Evolutionary conservation across 345 rosid species (phyloP).

Genomic region (Excoecaria agallocha): DNA sequence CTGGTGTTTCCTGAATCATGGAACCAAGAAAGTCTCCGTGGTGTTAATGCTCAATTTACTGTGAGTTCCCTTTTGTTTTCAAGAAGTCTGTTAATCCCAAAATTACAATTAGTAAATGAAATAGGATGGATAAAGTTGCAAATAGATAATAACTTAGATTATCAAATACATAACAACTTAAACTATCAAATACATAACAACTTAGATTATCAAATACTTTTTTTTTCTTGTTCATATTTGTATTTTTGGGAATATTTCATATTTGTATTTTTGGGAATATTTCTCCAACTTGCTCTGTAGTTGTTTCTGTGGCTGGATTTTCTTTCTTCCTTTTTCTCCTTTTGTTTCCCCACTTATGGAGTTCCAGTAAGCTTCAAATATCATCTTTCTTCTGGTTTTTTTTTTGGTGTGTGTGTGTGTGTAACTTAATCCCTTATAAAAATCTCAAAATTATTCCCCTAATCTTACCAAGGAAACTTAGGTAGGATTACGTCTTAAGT

Average conservation of each 20-base stretch:
- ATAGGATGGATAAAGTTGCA: not conserved
- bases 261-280: not conserved
- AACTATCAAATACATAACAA: too few relatives aligned
- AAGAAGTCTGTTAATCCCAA: not conserved
- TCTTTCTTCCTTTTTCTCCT: too few relatives aligned
- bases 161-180: too few relatives aligned
- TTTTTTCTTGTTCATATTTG: not conserved
- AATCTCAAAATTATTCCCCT: not conserved
- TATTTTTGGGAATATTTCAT: too few relatives aligned
- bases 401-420: not conserved
- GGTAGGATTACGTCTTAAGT: not conserved
- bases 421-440: not conserved
- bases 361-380: not conserved
- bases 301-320: not conserved
- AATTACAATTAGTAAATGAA: not conserved
- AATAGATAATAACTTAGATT: too few relatives aligned
- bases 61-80: slow-evolving; percentile 50
- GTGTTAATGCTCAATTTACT: slow-evolving; percentile 80
- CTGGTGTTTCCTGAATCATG: slow-evolving; percentile 84
- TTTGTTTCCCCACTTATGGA: not conserved
- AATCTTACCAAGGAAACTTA: not conserved
- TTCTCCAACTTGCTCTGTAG: not conserved
- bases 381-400: too few relatives aligned
- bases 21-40: slow-evolving; percentile 80
- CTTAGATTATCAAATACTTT: not conserved